A percentile compares a stretch with the other conserved stretches of the same genome.
Evolutionary conservation across 139 green algal genomes (phyloP).

Genomic region (Gonium pectorale): DNA sequence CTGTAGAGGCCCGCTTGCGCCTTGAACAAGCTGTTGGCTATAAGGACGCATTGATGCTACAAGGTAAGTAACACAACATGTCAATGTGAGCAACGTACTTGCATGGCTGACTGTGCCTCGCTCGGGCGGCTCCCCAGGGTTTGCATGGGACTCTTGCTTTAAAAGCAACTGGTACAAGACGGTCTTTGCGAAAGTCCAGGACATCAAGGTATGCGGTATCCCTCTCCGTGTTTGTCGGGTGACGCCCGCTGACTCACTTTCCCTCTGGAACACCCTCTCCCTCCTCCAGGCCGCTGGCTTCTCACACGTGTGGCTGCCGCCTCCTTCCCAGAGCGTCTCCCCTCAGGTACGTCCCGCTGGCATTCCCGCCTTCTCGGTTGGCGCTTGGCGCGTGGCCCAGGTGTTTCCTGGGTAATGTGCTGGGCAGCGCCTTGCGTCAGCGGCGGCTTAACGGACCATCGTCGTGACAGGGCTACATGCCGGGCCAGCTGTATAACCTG

Average conservation of each 20-base stretch:
- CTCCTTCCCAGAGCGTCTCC: conserved; percentile 82
- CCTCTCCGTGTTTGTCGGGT: not conserved
- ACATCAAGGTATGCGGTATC: conserved; percentile 58
- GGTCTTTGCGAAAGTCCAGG: conserved; percentile 59
- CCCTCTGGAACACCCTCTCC: not conserved
- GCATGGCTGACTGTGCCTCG: not conserved
- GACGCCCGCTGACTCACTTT: not conserved
- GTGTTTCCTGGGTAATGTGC: too few relatives aligned
- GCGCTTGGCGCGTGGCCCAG: too few relatives aligned
- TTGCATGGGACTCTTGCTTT: conserved; percentile 6
- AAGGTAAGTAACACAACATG: not conserved
- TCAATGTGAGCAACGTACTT: not conserved
- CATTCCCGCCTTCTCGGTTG: not conserved
- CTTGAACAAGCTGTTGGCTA: not conserved
- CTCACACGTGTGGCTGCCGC: conserved; percentile 91
- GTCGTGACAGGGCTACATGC: not conserved
- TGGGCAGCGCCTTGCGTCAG: too few relatives aligned
- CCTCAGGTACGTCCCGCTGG: conserved; percentile 54
- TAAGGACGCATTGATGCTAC: not conserved
- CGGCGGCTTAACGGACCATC: too few relatives aligned
- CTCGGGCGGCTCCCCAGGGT: not conserved
- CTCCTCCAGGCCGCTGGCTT: conserved; percentile 50
- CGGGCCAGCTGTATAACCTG: conserved; percentile 86
- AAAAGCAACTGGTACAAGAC: conserved; percentile 10
- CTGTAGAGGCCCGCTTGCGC: too few relatives aligned